Conservation (phyloP, 768 basidiomycete species). For the Boletus reticulatus region DNA sequence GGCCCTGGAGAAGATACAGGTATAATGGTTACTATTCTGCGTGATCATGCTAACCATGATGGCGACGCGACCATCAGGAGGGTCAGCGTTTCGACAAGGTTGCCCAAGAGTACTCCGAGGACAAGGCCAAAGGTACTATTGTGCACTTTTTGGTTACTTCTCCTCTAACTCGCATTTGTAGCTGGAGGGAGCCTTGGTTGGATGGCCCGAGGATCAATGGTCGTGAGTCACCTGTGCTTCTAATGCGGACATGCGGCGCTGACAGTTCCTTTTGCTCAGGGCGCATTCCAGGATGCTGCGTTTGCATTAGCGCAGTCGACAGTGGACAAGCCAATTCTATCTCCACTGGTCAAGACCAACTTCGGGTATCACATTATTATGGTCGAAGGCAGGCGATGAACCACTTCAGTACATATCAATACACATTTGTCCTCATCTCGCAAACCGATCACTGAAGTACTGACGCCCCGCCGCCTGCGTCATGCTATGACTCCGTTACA, state of each 20-base stretch:
- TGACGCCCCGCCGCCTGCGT: neutral
- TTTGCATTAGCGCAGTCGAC: slow-evolving; percentile 78
- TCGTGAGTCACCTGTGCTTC: slow-evolving; percentile 38
- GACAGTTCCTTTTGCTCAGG: slow-evolving; percentile 34
- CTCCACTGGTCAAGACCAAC: slow-evolving; percentile 76
- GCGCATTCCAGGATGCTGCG: slow-evolving; percentile 83
- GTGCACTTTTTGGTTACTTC: neutral
- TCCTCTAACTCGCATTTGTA: slow-evolving; percentile 26
- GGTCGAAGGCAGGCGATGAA: slow-evolving; percentile 76
- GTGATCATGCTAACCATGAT: neutral
- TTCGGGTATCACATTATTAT: slow-evolving; percentile 90
- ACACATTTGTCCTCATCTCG: slow-evolving; percentile 13
- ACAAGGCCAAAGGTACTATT: slow-evolving; percentile 76
- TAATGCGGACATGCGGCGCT: neutral
- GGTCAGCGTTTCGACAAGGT: slow-evolving; percentile 86
- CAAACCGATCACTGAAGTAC: neutral
- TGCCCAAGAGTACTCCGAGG: slow-evolving; percentile 87
- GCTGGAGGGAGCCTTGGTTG: slow-evolving; percentile 86
- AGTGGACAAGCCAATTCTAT: slow-evolving; percentile 72
- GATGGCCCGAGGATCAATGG: slow-evolving; percentile 88
- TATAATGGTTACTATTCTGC: slow-evolving; percentile 26
- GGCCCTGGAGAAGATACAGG: slow-evolving; percentile 78
- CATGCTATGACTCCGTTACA: slow-evolving; percentile 26
- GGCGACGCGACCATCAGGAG: slow-evolving; percentile 41
- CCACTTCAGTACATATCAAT: slow-evolving; percentile 19